These are phyloP conservation scores for Phoma sp. DNA, from an alignment of 2,329 filamentous ascomycete genomes.

Conservation along the genomic window DNA sequence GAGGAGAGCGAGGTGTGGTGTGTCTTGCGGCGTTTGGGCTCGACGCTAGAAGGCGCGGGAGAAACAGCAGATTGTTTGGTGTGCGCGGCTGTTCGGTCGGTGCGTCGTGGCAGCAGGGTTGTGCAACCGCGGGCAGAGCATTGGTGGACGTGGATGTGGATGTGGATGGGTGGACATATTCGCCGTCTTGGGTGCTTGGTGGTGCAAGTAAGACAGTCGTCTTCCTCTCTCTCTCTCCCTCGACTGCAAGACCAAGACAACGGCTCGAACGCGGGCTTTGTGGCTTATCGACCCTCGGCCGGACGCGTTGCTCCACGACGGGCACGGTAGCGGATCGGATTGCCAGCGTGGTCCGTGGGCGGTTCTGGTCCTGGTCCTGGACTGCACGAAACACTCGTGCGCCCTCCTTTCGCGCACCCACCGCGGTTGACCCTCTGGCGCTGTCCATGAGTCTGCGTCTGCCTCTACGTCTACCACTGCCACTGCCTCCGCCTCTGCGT, in stretches of 20 bases:
- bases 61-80: background rate
- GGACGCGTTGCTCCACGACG: constrained; percentile 1
- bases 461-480: too few species aligned
- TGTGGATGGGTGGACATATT: too few species aligned
- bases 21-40: background rate
- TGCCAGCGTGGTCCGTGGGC: constrained; percentile 12
- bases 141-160: background rate
- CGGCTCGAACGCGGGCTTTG: background rate
- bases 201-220: too few species aligned
- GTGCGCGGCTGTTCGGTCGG: constrained; percentile 12
- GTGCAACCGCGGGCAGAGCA: constrained; percentile 1
- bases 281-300: constrained; percentile 5
- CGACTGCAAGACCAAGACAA: too few species aligned
- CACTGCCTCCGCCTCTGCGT: too few species aligned
- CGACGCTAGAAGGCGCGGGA: constrained; percentile 3
- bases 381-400: constrained; percentile 19
- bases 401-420: constrained; percentile 9
- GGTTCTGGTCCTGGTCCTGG: background rate
- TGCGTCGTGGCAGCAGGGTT: background rate
- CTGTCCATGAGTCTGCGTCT: constrained; percentile 1
- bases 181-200: too few species aligned
- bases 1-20: background rate
- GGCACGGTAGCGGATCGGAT: constrained; percentile 4
- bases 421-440: background rate
- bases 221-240: too few species aligned